Evolutionary conservation across 768 basidiomycete genomes (phyloP).

Genomic region (Lanmaoa pseudosensibilis): DNA sequence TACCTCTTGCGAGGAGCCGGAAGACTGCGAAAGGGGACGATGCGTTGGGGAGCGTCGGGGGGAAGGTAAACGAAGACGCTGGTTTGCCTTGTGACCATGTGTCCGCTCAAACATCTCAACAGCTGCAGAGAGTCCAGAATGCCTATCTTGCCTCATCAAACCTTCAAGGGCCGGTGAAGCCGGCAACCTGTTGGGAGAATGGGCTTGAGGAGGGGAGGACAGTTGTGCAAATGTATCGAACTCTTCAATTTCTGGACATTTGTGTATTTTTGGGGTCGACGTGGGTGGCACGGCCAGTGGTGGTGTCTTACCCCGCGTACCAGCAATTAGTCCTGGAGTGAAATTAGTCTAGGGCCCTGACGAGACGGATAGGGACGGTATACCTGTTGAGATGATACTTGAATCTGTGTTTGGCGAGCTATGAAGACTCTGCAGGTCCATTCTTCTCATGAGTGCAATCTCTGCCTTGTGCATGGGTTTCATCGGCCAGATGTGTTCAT

Average conservation of each 20-base stretch:
- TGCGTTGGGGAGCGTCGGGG: constrained; percentile 5
- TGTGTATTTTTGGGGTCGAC: neutral
- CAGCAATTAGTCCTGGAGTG: constrained; percentile 4
- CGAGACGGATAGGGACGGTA: neutral
- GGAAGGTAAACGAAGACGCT: neutral
- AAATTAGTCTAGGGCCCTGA: constrained; percentile 2
- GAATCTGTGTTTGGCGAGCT: constrained; percentile 16
- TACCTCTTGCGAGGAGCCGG: constrained; percentile 39
- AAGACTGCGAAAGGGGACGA: constrained; percentile 27
- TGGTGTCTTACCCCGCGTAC: neutral
- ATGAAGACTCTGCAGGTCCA: constrained; percentile 39
- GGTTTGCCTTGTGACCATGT: constrained; percentile 3
- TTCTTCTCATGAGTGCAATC: constrained; percentile 38
- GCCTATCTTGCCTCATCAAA: constrained; percentile 10
- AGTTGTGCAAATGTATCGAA: constrained; percentile 21
- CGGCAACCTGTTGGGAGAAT: constrained; percentile 14
- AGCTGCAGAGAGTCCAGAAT: constrained; percentile 11
- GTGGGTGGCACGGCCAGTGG: neutral
- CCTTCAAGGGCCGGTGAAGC: constrained; percentile 24
- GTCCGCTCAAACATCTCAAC: constrained; percentile 22
- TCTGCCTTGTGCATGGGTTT: constrained; percentile 47
- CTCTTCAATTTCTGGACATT: neutral
- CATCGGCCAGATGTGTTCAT: constrained; percentile 46
- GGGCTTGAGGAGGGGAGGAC: constrained; percentile 21
- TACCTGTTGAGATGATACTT: constrained; percentile 20